Evolutionary conservation across 2,329 filamentous ascomycete species (phyloP).

Genomic region (Tolypocladium cylindrosporum): DNA sequence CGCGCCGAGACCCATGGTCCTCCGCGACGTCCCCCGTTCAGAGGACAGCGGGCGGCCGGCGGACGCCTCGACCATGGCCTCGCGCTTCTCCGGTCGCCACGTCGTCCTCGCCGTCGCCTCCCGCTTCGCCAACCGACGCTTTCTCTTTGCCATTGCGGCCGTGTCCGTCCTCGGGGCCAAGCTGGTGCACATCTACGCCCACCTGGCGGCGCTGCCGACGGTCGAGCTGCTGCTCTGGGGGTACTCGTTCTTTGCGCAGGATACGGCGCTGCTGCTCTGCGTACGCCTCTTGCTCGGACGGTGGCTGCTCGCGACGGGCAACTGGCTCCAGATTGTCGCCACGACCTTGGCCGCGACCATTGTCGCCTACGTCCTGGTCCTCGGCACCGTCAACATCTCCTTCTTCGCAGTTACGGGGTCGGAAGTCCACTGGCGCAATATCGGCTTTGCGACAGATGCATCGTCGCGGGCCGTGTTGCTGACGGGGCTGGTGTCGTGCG

Average conservation of each 20-base stretch:
- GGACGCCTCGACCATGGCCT: background rate
- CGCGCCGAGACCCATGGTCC: background rate
- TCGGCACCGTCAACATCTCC: conserved; percentile 14
- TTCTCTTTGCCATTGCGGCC: conserved; percentile 16
- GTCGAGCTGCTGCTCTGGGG: conserved; percentile 16
- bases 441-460: conserved; percentile 18
- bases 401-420: conserved; percentile 19
- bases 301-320: conserved; percentile 1
- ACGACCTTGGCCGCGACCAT: conserved; percentile 8
- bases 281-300: conserved; percentile 17
- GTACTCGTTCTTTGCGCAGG: conserved; percentile 21
- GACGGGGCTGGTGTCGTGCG: conserved; percentile 17
- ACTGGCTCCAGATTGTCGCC: conserved; percentile 5
- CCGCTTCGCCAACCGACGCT: conserved; percentile 13
- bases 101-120: background rate
- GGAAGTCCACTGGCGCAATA: conserved; percentile 24
- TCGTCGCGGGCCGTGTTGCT: conserved; percentile 19
- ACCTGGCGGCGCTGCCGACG: conserved; percentile 14
- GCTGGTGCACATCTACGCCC: conserved; percentile 16
- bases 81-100: background rate
- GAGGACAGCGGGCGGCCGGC: background rate
- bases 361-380: conserved; percentile 10
- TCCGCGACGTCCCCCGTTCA: background rate
- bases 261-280: conserved; percentile 15
- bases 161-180: conserved; percentile 17